A percentile compares a stretch with the other conserved stretches of the same genome.
Evolutionary conservation across 2,329 filamentous ascomycete genomes (phyloP).

Genomic region (Seiridium cupressi): DNA sequence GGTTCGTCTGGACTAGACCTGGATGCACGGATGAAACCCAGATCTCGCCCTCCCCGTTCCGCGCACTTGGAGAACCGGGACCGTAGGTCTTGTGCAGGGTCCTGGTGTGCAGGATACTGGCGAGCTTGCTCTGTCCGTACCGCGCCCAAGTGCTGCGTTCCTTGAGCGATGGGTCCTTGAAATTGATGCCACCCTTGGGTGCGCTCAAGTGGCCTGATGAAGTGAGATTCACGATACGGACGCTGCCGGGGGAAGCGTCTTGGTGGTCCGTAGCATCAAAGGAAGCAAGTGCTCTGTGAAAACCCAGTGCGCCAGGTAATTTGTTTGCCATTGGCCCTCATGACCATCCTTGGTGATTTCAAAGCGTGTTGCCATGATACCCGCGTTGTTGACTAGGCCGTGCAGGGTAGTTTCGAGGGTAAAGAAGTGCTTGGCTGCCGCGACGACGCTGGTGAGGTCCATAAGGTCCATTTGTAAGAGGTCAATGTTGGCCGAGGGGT

Average conservation of each 20-base stretch:
- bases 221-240: slow-evolving; percentile 26
- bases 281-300: slow-evolving; percentile 37
- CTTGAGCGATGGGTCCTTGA: slow-evolving; percentile 17
- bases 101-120: slow-evolving; percentile 40
- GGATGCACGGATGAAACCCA: slow-evolving; percentile 37
- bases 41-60: slow-evolving; percentile 32
- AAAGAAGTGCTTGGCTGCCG: slow-evolving; percentile 29
- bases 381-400: slow-evolving; percentile 30
- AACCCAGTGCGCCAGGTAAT: slow-evolving; percentile 41
- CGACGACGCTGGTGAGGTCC: slow-evolving; percentile 32
- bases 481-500: slow-evolving; percentile 28
- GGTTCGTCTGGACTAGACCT: slow-evolving; percentile 33
- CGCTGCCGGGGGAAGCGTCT: slow-evolving; percentile 17
- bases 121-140: slow-evolving; percentile 46
- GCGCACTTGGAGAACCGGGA: slow-evolving; percentile 23
- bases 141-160: slow-evolving; percentile 20
- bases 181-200: slow-evolving; percentile 24
- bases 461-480: slow-evolving; percentile 34
- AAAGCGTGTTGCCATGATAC: slow-evolving; percentile 30
- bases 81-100: slow-evolving; percentile 32
- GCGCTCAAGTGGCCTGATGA: slow-evolving; percentile 25
- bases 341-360: slow-evolving; percentile 30
- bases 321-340: slow-evolving; percentile 39
- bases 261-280: slow-evolving; percentile 29
- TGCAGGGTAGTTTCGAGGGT: slow-evolving; percentile 27